A percentile compares a stretch with the other conserved stretches of the same genome.
Conservation (phyloP, 2,329 filamentous ascomycete genomes). For the Ophiocordyceps camponoti-rufipedis region DNA sequence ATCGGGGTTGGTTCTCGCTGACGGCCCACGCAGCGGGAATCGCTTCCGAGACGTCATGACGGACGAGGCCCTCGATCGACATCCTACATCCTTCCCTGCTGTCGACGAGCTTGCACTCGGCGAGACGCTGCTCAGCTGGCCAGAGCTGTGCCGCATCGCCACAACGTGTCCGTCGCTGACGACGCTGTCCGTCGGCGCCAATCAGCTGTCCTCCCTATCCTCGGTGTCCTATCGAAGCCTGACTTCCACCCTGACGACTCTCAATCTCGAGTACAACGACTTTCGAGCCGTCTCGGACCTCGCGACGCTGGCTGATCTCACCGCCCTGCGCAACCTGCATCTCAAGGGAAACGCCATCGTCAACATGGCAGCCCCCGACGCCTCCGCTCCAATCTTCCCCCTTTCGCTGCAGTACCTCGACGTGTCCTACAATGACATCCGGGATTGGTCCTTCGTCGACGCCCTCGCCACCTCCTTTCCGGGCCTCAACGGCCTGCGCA, state of each 20-base stretch:
- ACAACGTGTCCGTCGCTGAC: conserved; percentile 33
- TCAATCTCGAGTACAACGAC: conserved; percentile 57
- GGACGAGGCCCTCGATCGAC: conserved; percentile 11
- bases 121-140: conserved; percentile 48
- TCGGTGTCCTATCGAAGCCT: conserved; percentile 20
- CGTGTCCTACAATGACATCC: conserved; percentile 52
- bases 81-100: conserved; percentile 24
- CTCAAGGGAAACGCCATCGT: conserved; percentile 63
- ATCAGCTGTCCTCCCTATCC: conserved; percentile 36
- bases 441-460: conserved; percentile 59
- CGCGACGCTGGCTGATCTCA: conserved; percentile 29
- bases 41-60: conserved; percentile 35
- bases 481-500: conserved; percentile 52
- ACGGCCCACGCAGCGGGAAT: conserved; percentile 42
- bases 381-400: conserved; percentile 28
- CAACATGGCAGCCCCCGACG: conserved; percentile 13
- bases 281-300: conserved; percentile 43
- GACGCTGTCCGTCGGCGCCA: conserved; percentile 34
- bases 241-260: conserved; percentile 33
- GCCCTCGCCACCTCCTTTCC: conserved; percentile 50
- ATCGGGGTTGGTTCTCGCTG: not conserved
- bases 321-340: conserved; percentile 38
- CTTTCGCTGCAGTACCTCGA: conserved; percentile 45
- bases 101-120: conserved; percentile 46
- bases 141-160: conserved; percentile 37